Evolutionary conservation across 2,329 filamentous ascomycete species (phyloP), one percentile per base, ranked within the genome.

Genomic region (Talaromyces sp.): DNA sequence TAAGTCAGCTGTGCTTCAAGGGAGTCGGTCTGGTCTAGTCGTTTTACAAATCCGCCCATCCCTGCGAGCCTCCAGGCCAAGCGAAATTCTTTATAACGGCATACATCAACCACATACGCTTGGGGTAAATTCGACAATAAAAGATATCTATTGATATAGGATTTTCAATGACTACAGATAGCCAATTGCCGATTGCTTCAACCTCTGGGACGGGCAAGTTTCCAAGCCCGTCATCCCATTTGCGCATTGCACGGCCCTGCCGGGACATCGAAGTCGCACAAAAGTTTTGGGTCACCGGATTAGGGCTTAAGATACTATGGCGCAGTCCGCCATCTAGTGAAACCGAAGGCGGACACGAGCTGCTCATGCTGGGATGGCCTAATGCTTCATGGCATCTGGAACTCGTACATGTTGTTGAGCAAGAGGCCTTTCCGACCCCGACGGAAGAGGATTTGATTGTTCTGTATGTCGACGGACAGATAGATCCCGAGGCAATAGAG

Each of bases 371-470:
- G 8, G 79, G 78, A 16, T 73, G 76, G 62, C 68, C 69, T 5
- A 66, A 65, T 7, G 71, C 72, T 2, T 70, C 70, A 0, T 80
- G 79, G 66, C 79, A 82, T 63, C 72, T 82, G 18, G 79, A 82
- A 66, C 78, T 81, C 62, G 80, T 77, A 0, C 69, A 70, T 3
- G 68, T 74, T 44, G 33, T 65, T 11, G 59, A 56, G 75, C 72
- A 0, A 75, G 79, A 60, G 7, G 60, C 56, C 14, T 56, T 63
- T 23, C 65, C 67, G 12, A 58, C 46, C 3, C 78, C 79, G 3
- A 78, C 76, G 0, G 70, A 77, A 60, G 79, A 81, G 65, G 80
- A 81, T 61, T 68, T 44, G 21, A 23, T 44, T 44, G 42, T 44
- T 23, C 42, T 44, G 42, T 44, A 44, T 23, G 3, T 44, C 18